Conservation (phyloP, 2,329 filamentous ascomycete species). For the Neocatenulostroma microsporum region DNA sequence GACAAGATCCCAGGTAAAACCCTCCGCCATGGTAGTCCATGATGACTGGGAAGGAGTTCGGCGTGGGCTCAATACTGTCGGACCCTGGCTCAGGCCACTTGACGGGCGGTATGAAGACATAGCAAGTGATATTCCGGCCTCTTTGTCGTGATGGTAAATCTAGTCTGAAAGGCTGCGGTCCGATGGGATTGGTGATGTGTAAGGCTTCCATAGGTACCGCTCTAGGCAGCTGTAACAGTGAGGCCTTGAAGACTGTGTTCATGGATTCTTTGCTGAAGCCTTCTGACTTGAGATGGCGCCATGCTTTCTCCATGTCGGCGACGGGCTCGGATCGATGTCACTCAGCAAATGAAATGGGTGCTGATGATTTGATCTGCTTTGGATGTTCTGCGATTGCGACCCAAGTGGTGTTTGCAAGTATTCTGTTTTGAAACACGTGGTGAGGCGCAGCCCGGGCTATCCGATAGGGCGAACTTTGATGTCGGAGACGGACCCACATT, state of each 20-base stretch:
- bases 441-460: too few relatives aligned
- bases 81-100: constrained; percentile 19
- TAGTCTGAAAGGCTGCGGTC: constrained; percentile 36
- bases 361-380: too few relatives aligned
- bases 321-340: too few relatives aligned
- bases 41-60: constrained; percentile 28
- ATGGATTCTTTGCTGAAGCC: constrained; percentile 8
- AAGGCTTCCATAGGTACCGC: constrained; percentile 9
- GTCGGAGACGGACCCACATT: too few relatives aligned
- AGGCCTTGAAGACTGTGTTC: constrained; percentile 12
- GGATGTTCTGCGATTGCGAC: too few relatives aligned
- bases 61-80: constrained; percentile 14
- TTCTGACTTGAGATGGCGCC: not conserved
- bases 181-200: constrained; percentile 31
- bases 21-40: constrained; percentile 39
- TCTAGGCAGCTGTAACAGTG: constrained; percentile 9
- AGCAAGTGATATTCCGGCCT: constrained; percentile 32
- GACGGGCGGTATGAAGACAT: constrained; percentile 35
- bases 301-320: constrained; percentile 3
- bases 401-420: too few relatives aligned
- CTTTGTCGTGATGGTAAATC: constrained; percentile 33
- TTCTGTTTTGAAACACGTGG: too few relatives aligned
- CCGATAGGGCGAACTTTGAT: too few relatives aligned
- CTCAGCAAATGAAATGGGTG: too few relatives aligned
- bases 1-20: constrained; percentile 37